Evolutionary conservation across 2,329 filamentous ascomycete genomes (phyloP), one percentile per base, ranked within the genome.

Genomic region (Aureobasidium subglaciale): DNA sequence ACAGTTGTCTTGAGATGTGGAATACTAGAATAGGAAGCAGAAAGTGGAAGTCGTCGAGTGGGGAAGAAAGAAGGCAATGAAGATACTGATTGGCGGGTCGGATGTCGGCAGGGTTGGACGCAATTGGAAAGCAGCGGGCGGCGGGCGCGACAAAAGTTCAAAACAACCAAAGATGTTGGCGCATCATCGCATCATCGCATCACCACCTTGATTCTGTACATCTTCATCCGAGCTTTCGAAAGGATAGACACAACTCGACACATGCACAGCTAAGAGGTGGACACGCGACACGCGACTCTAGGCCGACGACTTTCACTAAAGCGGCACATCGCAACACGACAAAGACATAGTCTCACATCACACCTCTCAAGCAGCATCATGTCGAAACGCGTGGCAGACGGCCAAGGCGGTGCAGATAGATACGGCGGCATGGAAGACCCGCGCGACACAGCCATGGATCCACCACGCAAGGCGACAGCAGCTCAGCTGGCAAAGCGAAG

Each of bases 401-500:
- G 55, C 3, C 59, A 60, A 29, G 59, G 59, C 10, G 59, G 59
- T 4, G 37, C 46, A 5, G 56, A 58, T n/a, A 18, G 59, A 34
- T 58, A 58, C 49, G 56, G 56, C 22, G 54, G 55, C 3, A 29
- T 32, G 18, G 56, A 53, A 13, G 56, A 55, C 4, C 16, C 30
- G 13, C 34, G 53, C 15, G 54, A 48, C 15, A 43, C 54, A 34
- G 48, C 59, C 8, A 56, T 48, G 46, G 59, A 60, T 41, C 40
- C 56, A 5, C 59, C 59, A 8, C 55, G 49, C 30, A 56, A 60
- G 42, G 59, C 59, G 5, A 60, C 59, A n/a, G 59, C 59, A 8
- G 59, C 59, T 8, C 59, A 60, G 49, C 20, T 60, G 55, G 59
- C 59, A 46, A 49, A 57, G 37, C 53, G 59, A 58, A 59, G 41